Evolutionary conservation across 2,329 filamentous ascomycete genomes (phyloP).

Genomic region (Clarireedia monteithiana): DNA sequence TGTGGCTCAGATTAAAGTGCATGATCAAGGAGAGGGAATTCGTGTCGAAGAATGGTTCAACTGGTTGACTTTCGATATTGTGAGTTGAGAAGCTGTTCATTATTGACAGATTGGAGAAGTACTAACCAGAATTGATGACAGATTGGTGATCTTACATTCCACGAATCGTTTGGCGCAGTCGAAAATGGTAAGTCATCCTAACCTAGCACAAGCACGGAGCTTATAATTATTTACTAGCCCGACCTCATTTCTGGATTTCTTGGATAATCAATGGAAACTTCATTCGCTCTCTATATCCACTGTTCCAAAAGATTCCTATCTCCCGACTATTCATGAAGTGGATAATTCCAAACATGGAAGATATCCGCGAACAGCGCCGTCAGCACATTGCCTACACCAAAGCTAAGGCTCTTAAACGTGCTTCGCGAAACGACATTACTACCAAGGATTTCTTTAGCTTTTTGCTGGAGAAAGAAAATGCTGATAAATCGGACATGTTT

Average conservation of each 20-base stretch:
- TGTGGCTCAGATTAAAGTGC: not conserved
- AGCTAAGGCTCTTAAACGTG: not conserved
- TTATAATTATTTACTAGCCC: not conserved
- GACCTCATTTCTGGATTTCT: slow-evolving; percentile 1
- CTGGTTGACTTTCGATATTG: slow-evolving; percentile 6
- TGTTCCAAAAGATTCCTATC: not conserved
- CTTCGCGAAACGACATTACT: not conserved
- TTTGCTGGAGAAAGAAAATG: not conserved
- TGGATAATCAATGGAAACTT: not conserved
- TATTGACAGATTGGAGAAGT: too few species aligned
- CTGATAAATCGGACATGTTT: not conserved
- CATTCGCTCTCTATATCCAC: not conserved
- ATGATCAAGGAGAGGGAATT: not conserved
- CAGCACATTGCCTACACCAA: not conserved
- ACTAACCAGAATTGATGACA: not conserved
- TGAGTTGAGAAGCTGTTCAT: not conserved
- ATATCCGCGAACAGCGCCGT: not conserved
- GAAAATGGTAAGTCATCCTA: not conserved
- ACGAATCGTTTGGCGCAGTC: slow-evolving; percentile 1
- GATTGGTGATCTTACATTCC: slow-evolving; percentile 1
- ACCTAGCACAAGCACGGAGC: not conserved
- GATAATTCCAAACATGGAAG: slow-evolving; percentile 2
- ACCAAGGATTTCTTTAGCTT: not conserved
- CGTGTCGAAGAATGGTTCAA: slow-evolving; percentile 1
- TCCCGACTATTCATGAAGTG: not conserved